Percentiles rank a stretch among this genome's conserved stretches.
Conservation (phyloP, 2,329 filamentous ascomycete genomes). For the Fusarium staphyleae region DNA sequence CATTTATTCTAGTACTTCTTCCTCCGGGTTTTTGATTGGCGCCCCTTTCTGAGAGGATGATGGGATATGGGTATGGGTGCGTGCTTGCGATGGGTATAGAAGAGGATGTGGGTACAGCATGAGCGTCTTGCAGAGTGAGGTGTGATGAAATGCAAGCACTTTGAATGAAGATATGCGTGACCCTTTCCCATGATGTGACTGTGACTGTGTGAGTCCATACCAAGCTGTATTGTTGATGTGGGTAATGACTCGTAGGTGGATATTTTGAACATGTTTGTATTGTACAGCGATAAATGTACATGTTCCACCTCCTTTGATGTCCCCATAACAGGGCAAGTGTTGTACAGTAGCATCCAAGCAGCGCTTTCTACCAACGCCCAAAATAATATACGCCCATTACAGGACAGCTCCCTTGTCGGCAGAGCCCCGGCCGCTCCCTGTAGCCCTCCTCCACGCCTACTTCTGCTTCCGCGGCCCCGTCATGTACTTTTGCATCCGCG, state of each 20-base stretch:
- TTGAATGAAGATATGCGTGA: conserved; percentile 21
- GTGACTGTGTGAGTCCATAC: not conserved
- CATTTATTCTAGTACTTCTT: conserved; percentile 18
- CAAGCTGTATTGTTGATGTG: too few species aligned
- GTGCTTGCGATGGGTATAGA: conserved; percentile 32
- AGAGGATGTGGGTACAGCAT: conserved; percentile 3
- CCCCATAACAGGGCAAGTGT: conserved; percentile 22
- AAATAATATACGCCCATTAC: conserved; percentile 13
- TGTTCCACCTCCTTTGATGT: conserved; percentile 13
- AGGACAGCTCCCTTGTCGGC: not conserved
- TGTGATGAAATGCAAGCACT: conserved; percentile 39
- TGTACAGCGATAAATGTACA: conserved; percentile 41
- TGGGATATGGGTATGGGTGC: conserved; percentile 24
- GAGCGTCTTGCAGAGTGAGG: conserved; percentile 33
- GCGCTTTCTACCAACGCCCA: conserved; percentile 36
- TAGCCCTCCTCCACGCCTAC: conserved; percentile 28
- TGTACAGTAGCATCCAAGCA: conserved; percentile 34
- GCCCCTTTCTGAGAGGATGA: conserved; percentile 22
- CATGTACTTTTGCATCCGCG: conserved; percentile 76
- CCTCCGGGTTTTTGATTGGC: conserved; percentile 9
- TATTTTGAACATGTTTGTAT: conserved; percentile 26
- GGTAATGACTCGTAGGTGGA: not conserved
- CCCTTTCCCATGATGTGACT: not conserved
- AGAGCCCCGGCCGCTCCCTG: not conserved
- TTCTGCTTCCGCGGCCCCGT: conserved; percentile 54